These are phyloP conservation scores for Hymenoscyphus salicellus DNA, from an alignment of 2,329 filamentous ascomycete species.

Conservation along the genomic window DNA sequence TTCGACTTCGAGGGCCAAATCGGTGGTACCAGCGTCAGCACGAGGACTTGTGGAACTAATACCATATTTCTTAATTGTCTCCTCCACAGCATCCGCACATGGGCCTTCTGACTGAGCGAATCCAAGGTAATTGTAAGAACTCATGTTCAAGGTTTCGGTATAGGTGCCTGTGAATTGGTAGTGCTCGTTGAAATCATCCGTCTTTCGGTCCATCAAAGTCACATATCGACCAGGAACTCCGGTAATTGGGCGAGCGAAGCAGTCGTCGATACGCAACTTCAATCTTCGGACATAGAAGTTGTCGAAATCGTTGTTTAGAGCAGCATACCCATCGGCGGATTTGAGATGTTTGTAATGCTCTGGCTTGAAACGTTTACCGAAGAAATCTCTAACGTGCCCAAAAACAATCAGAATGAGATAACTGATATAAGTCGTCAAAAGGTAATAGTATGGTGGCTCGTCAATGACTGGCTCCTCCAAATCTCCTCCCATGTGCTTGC, in stretches of 20 bases:
- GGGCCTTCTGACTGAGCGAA: constrained; percentile 97
- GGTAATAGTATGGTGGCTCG: constrained; percentile 93
- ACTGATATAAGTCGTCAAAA: constrained; percentile 97
- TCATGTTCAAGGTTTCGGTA: constrained; percentile 96
- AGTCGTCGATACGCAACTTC: constrained; percentile 94
- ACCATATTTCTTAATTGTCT: constrained; percentile 79
- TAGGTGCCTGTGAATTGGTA: constrained; percentile 87
- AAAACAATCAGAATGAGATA: constrained; percentile 95
- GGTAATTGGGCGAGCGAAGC: constrained; percentile 87
- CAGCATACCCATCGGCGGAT: constrained; percentile 83
- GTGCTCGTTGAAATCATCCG: constrained; percentile 84
- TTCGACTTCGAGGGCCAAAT: constrained; percentile 86
- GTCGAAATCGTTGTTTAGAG: constrained; percentile 96
- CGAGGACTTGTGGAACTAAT: constrained; percentile 79
- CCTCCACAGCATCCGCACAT: constrained; percentile 89
- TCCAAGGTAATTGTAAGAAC: constrained; percentile 98
- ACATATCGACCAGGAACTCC: constrained; percentile 94
- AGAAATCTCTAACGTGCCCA: constrained; percentile 94
- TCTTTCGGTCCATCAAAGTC: constrained; percentile 85
- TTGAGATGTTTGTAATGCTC: constrained; percentile 79
- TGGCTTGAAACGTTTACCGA: constrained; percentile 90
- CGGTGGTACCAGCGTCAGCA: constrained; percentile 79
- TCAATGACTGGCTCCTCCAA: constrained; percentile 85
- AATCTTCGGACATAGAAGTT: constrained; percentile 94
- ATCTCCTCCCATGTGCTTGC: constrained; percentile 76